These are phyloP conservation scores for Gaeumannomyces sp. DNA, from an alignment of 2,329 filamentous ascomycete genomes.

Conservation along the genomic window DNA sequence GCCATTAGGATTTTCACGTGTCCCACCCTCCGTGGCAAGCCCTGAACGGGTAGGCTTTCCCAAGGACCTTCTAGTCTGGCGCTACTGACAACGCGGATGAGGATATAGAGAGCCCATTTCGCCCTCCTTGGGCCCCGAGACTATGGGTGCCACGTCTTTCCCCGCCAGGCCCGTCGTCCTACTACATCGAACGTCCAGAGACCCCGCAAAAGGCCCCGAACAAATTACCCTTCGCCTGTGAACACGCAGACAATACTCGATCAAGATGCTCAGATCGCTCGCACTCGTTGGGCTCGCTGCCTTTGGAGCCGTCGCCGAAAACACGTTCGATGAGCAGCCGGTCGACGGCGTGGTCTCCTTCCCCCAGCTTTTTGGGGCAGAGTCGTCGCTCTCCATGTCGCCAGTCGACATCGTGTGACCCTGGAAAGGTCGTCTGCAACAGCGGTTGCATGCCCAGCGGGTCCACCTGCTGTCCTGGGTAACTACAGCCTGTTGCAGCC, in stretches of 20 bases:
- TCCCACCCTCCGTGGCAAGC: background rate
- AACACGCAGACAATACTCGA: background rate
- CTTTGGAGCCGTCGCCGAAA: background rate
- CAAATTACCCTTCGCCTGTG: background rate
- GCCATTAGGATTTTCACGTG: background rate
- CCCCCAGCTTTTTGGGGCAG: background rate
- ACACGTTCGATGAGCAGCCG: background rate
- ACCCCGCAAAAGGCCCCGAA: background rate
- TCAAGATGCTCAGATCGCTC: background rate
- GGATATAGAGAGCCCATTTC: background rate
- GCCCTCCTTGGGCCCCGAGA: background rate
- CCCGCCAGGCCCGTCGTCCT: background rate
- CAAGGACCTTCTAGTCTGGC: background rate
- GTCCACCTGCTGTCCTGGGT: conserved; percentile 6
- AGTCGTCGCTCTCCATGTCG: conserved; percentile 2
- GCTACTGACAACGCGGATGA: background rate
- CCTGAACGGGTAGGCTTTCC: background rate
- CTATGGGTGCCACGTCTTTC: background rate
- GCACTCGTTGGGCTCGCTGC: background rate
- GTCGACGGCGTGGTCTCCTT: background rate
- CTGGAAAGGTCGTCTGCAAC: conserved; percentile 4
- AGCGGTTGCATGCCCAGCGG: conserved; percentile 9
- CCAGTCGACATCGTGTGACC: background rate
- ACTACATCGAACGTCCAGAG: background rate
- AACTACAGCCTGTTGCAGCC: background rate